These are phyloP conservation scores for Trichoderma brevicompactum DNA, from an alignment of 2,329 filamentous ascomycete genomes.

Conservation along the genomic window DNA sequence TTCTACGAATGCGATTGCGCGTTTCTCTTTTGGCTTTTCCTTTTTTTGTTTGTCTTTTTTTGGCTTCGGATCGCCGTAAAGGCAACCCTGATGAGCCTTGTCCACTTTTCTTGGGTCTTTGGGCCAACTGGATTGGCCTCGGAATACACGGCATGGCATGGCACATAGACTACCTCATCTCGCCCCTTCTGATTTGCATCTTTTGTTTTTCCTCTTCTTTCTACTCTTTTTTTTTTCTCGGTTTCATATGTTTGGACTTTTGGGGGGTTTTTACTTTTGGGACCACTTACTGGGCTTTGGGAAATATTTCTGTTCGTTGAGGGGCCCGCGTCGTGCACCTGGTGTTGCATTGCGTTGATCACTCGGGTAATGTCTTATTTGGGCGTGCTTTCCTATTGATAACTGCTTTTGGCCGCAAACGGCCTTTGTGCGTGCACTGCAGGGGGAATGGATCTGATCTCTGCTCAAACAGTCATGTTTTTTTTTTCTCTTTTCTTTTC, in stretches of 20 bases:
- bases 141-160: slow-evolving; percentile 30
- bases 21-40: slow-evolving; percentile 32
- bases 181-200: slow-evolving; percentile 27
- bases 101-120: slow-evolving; percentile 22
- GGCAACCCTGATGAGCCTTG: slow-evolving; percentile 31
- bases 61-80: slow-evolving; percentile 35
- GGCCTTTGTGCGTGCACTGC: slow-evolving; percentile 10
- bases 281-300: slow-evolving; percentile 9
- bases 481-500: background rate
- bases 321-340: slow-evolving; percentile 29
- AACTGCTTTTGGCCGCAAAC: background rate
- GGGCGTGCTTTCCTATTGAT: slow-evolving; percentile 4
- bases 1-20: slow-evolving; percentile 1
- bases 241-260: slow-evolving; percentile 13
- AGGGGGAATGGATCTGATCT: slow-evolving; percentile 13
- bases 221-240: background rate
- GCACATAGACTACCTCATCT: slow-evolving; percentile 27
- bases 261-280: slow-evolving; percentile 5
- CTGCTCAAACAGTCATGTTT: slow-evolving; percentile 20
- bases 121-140: slow-evolving; percentile 30
- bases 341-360: slow-evolving; percentile 27
- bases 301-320: slow-evolving; percentile 6
- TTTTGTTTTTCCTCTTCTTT: slow-evolving; percentile 1
- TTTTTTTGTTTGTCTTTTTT: slow-evolving; percentile 11
- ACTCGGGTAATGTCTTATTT: slow-evolving; percentile 30